Evolutionary conservation across 2,329 filamentous ascomycete species (phyloP), one percentile per base, ranked within the genome.

Genomic region (Westerdykella sp.): DNA sequence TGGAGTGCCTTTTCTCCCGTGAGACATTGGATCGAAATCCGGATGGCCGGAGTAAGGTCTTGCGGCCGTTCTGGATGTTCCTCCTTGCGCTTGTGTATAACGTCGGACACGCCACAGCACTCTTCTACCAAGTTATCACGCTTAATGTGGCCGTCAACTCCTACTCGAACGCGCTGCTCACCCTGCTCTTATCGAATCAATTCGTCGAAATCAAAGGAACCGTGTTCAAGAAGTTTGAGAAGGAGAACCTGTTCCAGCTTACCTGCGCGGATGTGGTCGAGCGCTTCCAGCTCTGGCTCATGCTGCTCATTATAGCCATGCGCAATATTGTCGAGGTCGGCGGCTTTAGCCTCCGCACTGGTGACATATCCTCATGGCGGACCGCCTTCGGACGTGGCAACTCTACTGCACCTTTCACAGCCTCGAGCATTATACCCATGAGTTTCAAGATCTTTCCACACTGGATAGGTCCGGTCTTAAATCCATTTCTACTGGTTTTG

Each of bases 121-220:
- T 98, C 1, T 97, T 98, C 68, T 97, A 95, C 65, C 93, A 98
- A 61, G 91, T 97, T 54, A 95, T 98, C 56, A 95, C 93, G 0
- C 78, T 98, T 42, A 98, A 98, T 51, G 94, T 98, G 3, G 93
- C 93, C 0, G 91, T 98, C 56, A 98, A 98, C 67, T 96, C 91
- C 0, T 98, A 98, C 67, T 96, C 90, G 0, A 98, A 98, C 60
- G 91, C 93, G 0, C 74, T 98, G 4, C 75, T 98, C 28, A 96
- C 93, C 0, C 78, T 98, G 1, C 75, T 98, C 2, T 80, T 98
- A 63, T 96, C 90, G 6, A 98, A 97, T 61, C 94, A 98, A 62
- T 98, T 98, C 58, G 93, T 98, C 35, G 93, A 98, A 70, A 95
- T 98, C 74, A 98, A 98, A 63, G 87, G 87, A 47, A 94, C 90